These are phyloP conservation scores for Rutstroemia sp. DNA, from an alignment of 2,329 filamentous ascomycete species.

Conservation along the genomic window DNA sequence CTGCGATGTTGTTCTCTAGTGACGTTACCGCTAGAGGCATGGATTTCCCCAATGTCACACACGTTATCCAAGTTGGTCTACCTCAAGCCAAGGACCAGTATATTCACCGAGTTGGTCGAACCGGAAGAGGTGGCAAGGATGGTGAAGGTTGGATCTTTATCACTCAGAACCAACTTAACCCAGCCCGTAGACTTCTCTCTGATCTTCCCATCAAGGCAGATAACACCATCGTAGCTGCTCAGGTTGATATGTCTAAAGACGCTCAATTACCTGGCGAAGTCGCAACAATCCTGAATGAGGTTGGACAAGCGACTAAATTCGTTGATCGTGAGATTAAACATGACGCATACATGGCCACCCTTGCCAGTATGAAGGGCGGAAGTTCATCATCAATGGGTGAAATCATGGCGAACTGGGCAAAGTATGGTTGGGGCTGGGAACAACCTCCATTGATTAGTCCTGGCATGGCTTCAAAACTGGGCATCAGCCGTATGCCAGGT, in stretches of 20 bases:
- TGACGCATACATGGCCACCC: conserved; percentile 21
- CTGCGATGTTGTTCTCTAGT: conserved; percentile 66
- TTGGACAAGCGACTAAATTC: conserved; percentile 25
- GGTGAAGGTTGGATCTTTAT: conserved; percentile 49
- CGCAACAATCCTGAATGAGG: conserved; percentile 23
- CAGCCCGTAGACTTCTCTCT: conserved; percentile 19
- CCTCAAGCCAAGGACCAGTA: conserved; percentile 62
- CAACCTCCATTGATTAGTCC: conserved; percentile 21
- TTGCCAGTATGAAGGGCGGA: conserved; percentile 7
- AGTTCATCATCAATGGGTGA: not conserved
- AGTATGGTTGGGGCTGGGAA: conserved; percentile 29
- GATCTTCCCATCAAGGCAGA: conserved; percentile 26
- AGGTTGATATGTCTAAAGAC: conserved; percentile 29
- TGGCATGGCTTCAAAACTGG: conserved; percentile 20
- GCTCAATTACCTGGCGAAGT: conserved; percentile 26
- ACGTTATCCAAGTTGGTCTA: conserved; percentile 65
- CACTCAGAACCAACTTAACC: conserved; percentile 14
- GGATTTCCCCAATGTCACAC: conserved; percentile 74
- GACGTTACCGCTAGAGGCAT: conserved; percentile 78
- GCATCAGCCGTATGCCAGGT: conserved; percentile 16
- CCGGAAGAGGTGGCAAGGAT: conserved; percentile 65
- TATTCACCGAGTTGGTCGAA: conserved; percentile 70
- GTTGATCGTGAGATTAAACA: conserved; percentile 20
- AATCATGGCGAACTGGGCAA: conserved; percentile 25
- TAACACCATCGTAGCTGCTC: conserved; percentile 19